phyloP scores from a whole-genome alignment of 2,329 filamentous ascomycete species.

The Clarireedia paspali region DNA sequence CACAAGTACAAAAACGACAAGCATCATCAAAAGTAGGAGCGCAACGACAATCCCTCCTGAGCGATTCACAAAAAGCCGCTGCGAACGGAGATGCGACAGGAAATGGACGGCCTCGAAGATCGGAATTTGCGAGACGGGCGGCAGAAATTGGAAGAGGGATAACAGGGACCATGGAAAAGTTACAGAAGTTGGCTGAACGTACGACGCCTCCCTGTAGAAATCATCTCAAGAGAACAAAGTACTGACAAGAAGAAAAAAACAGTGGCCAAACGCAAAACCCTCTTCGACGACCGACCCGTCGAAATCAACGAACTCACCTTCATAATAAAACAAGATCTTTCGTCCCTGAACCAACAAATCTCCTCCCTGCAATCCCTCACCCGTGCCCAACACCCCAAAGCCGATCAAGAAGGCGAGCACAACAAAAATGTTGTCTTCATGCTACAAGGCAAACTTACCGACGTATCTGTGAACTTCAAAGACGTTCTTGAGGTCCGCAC shows the following conservation, averaged over 20 bases:
- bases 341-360: conserved; percentile 79
- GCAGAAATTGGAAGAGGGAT: conserved; percentile 91
- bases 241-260: background rate
- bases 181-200: conserved; percentile 86
- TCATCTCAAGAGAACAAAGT: background rate
- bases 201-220: conserved; percentile 28
- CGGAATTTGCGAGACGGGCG: conserved; percentile 87
- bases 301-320: conserved; percentile 97
- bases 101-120: conserved; percentile 50
- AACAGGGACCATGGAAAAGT: conserved; percentile 83
- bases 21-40: conserved; percentile 68
- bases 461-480: conserved; percentile 93
- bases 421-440: conserved; percentile 96
- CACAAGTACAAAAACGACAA: conserved; percentile 75
- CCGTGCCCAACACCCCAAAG: conserved; percentile 63
- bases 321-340: conserved; percentile 95
- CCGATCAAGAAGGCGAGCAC: conserved; percentile 84
- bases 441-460: conserved; percentile 82
- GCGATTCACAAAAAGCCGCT: conserved; percentile 61
- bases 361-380: conserved; percentile 72
- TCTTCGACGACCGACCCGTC: conserved; percentile 93
- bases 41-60: conserved; percentile 74
- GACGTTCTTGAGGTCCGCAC: conserved; percentile 93
- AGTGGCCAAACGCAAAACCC: conserved; percentile 92
- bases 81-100: conserved; percentile 43